Percentiles rank a stretch among this genome's conserved stretches.
Conservation (phyloP, 2,329 filamentous ascomycete genomes). For the Fusarium transvaalense region DNA sequence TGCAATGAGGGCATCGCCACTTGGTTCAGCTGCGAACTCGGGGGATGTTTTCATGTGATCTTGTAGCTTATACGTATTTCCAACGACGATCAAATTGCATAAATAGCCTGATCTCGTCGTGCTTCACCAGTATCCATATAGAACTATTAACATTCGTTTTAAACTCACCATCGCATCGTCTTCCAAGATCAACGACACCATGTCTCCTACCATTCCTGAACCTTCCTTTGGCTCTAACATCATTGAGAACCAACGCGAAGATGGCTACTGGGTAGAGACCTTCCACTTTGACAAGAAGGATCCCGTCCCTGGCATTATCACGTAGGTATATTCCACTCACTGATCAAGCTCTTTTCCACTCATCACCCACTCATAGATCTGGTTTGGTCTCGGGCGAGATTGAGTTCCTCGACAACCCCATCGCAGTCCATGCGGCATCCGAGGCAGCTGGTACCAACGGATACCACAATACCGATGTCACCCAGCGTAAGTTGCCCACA, state of each 20-base stretch:
- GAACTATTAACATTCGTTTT: neutral
- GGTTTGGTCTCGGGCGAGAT: neutral
- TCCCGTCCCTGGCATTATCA: neutral
- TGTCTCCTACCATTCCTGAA: neutral
- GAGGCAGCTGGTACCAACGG: neutral
- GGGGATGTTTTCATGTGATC: neutral
- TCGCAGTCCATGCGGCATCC: neutral
- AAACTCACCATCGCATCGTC: rapidly evolving
- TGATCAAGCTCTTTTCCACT: neutral
- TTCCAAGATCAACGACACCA: neutral
- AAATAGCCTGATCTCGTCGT: neutral
- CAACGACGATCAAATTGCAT: neutral
- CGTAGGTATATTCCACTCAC: neutral
- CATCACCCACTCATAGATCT: neutral
- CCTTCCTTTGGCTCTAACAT: neutral
- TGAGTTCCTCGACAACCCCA: neutral
- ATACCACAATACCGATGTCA: neutral
- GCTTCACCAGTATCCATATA: neutral
- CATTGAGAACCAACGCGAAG: neutral
- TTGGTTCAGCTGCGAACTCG: neutral
- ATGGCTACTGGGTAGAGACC: neutral
- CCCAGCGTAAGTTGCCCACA: neutral
- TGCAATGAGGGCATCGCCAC: neutral
- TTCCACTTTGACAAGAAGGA: constrained; percentile 3
- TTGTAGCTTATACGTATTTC: neutral